Evolutionary conservation across 371 early-diverging fungal genomes (phyloP), one percentile per base, ranked within the genome.

Genomic region (Mortierella sp.): DNA sequence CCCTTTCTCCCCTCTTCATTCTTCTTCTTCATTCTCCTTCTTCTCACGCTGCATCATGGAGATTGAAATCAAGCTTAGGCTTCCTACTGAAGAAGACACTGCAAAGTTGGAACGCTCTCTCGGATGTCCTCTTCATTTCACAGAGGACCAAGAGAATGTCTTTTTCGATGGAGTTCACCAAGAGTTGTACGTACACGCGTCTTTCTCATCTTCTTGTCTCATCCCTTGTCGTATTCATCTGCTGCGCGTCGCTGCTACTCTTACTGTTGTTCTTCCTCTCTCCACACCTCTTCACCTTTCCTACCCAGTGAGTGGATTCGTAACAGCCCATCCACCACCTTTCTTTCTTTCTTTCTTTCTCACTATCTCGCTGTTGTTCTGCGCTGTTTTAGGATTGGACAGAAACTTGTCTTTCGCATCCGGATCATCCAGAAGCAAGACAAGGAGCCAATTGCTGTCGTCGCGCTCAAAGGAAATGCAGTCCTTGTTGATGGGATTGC

Each of bases 71-170:
- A 79, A 79, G 70, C 68, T 79, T 57, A 65, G 80, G 46, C 45
- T 79, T 4, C 46, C 58, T 7, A 51, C 80, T 4, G 80, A 79
- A 28, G 64, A 66, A 16, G 67, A 68, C 57, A 70, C 69, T 14
- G 47, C 52, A 0, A 65, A 12, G 53, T 61, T 79, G 46, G 80
- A 79, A 30, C 56, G 26, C 11, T 66, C 70, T 19, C 70, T 79
- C 0, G 70, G 68, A 15, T 58, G 60, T 19, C 37, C 30, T 11
- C 60, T 66, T 7, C 14, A 43, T 15, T 30, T 23, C 18, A 21
- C 47, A 29, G 80, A 79, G 55, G 73, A 79, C 69, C 80, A 79
- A 55, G 73, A 79, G 46, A 79, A 79, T 56, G 73, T 79, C 46
- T 79, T 79, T 64, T 79, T 72, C 29, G 80, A 79, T 48, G 80